Percentiles rank a stretch among this genome's conserved stretches.
Evolutionary conservation across 2,329 filamentous ascomycete species (phyloP).

Genomic region (Neophaeococcomyces aloes): DNA sequence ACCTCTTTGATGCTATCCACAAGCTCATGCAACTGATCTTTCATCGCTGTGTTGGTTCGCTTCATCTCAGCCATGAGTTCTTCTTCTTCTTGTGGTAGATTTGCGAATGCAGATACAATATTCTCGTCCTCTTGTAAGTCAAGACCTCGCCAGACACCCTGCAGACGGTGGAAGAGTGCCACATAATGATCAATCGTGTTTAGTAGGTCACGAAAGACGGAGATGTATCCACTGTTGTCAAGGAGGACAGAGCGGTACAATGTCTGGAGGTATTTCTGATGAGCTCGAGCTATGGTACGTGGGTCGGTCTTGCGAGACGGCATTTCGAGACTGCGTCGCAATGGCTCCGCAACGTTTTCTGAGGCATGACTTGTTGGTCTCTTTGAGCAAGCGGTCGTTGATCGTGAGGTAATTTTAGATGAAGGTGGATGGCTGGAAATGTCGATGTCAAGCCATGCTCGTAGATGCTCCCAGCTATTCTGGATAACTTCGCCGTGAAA

Average conservation of each 20-base stretch:
- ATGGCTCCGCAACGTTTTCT: neutral
- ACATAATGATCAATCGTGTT: conserved; percentile 66
- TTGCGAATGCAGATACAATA: conserved; percentile 63
- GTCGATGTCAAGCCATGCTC: conserved; percentile 57
- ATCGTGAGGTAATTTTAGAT: conserved; percentile 26
- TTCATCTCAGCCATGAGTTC: conserved; percentile 57
- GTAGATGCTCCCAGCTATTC: conserved; percentile 69
- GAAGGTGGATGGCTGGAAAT: conserved; percentile 22
- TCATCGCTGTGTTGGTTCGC: conserved; percentile 54
- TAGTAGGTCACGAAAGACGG: conserved; percentile 29
- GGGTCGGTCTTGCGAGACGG: conserved; percentile 57
- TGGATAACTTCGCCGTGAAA: conserved; percentile 82
- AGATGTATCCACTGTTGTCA: conserved; percentile 32
- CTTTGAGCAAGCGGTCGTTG: conserved; percentile 27
- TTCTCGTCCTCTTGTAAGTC: conserved; percentile 76
- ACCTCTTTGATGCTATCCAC: conserved; percentile 14
- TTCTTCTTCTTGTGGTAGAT: conserved; percentile 61
- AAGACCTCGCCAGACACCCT: conserved; percentile 63
- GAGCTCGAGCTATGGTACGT: conserved; percentile 69
- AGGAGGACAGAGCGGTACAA: conserved; percentile 42
- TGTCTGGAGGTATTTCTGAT: conserved; percentile 62
- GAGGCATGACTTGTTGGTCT: neutral
- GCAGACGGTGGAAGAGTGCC: conserved; percentile 63
- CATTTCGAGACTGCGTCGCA: neutral
- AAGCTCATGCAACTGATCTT: conserved; percentile 46